Evolutionary conservation across 176 grass and related monocot genomes (phyloP).

Genomic region (Aechmea fasciata): DNA sequence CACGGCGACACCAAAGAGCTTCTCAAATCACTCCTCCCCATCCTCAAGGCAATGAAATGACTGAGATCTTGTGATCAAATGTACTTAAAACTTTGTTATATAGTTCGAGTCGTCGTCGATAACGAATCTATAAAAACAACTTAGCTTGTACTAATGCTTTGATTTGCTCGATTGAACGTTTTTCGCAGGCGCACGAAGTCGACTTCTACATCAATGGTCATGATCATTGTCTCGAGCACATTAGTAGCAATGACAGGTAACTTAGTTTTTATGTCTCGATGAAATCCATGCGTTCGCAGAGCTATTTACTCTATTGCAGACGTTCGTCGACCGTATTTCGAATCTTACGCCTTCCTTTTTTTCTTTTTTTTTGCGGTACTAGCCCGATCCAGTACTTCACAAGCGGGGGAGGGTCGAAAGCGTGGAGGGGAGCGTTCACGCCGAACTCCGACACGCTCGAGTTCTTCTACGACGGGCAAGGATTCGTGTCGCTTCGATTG

Average conservation of each 20-base stretch:
- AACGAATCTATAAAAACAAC: neutral
- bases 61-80: neutral
- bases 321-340: neutral
- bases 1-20: constrained; percentile 82
- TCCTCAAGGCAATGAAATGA: constrained; percentile 48
- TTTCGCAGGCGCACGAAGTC: constrained; percentile 31
- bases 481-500: constrained; percentile 80
- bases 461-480: constrained; percentile 89
- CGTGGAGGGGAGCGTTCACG: constrained; percentile 61
- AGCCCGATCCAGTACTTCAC: constrained; percentile 83
- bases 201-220: constrained; percentile 86
- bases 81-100: neutral
- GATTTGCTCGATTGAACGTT: neutral
- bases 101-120: no score
- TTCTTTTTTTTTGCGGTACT: constrained; percentile 12
- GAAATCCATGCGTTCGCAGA: neutral
- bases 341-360: constrained; percentile 1
- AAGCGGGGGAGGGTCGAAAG: constrained; percentile 74
- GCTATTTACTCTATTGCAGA: neutral
- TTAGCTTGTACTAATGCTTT: neutral
- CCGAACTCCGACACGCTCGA: constrained; percentile 52
- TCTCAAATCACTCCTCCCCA: constrained; percentile 53
- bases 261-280: neutral
- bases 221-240: constrained; percentile 91
- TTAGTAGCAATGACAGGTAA: constrained; percentile 81